These are phyloP conservation scores for Stylosanthes scabra DNA, from an alignment of 331 rosid species.

Conservation along the genomic window DNA sequence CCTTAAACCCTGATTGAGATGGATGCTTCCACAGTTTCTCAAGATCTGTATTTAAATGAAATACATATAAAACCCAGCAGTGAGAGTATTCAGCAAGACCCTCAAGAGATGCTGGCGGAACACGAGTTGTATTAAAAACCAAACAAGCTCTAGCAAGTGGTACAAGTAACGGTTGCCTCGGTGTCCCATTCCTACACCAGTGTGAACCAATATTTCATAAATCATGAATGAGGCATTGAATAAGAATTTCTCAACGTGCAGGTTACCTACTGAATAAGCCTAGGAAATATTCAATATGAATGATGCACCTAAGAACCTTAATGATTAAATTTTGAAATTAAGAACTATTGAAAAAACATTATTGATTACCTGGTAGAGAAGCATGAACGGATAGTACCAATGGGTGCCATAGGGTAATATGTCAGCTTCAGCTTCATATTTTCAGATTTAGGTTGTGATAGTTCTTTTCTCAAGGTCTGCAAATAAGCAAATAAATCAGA, in stretches of 20 bases:
- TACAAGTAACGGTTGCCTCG: conserved; percentile 93
- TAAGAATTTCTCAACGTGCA: background rate
- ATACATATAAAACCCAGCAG: conserved; percentile 90
- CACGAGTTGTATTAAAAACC: conserved; percentile 71
- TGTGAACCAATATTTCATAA: conserved; percentile 28
- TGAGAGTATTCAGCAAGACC: conserved; percentile 92
- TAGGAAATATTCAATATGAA: background rate
- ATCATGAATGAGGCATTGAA: conserved; percentile 29
- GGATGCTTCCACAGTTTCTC: conserved; percentile 93
- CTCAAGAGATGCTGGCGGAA: conserved; percentile 90
- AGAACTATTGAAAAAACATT: conserved; percentile 13
- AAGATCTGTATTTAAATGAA: conserved; percentile 88
- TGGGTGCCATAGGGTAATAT: conserved; percentile 84
- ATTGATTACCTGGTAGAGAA: conserved; percentile 78
- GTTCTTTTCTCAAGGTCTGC: conserved; percentile 75
- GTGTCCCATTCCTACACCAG: conserved; percentile 85
- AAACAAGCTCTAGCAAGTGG: conserved; percentile 93
- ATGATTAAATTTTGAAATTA: conserved; percentile 3
- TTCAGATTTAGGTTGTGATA: conserved; percentile 56
- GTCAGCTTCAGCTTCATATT: conserved; percentile 51
- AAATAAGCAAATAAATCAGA: conserved; percentile 26
- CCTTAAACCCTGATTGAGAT: conserved; percentile 81
- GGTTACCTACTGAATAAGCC: background rate
- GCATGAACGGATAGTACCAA: conserved; percentile 80
- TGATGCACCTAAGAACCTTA: background rate